Evolutionary conservation across 176 grass and related monocot genomes (phyloP).

Genomic region (Hsuehochloa calcarea): DNA sequence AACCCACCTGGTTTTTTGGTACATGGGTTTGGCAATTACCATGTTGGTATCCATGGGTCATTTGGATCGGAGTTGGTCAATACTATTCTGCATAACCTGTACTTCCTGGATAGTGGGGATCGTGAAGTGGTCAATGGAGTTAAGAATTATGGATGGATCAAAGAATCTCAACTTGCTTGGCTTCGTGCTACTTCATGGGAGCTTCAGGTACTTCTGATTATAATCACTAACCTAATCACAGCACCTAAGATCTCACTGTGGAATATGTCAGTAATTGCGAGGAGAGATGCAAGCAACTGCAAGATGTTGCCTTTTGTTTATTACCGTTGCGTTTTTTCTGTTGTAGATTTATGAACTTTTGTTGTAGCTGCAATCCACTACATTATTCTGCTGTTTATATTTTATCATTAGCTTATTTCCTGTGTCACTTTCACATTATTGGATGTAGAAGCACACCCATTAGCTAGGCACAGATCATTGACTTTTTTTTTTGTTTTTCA

Average conservation of each 20-base stretch:
- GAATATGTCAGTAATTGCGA: background rate
- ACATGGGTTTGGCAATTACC: constrained; percentile 87
- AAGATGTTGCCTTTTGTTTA: background rate
- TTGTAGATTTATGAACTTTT: background rate
- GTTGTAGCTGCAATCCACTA: background rate
- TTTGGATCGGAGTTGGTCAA: constrained; percentile 66
- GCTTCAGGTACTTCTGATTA: constrained; percentile 56
- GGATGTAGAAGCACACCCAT: background rate
- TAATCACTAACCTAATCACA: background rate
- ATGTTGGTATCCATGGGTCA: constrained; percentile 63
- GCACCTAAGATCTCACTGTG: background rate
- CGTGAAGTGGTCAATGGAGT: constrained; percentile 57
- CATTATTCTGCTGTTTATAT: background rate
- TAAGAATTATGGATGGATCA: constrained; percentile 93
- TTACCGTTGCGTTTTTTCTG: background rate
- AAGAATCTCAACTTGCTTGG: constrained; percentile 77
- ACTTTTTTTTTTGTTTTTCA: background rate
- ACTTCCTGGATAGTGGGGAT: constrained; percentile 87
- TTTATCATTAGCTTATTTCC: background rate
- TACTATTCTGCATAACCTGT: constrained; percentile 68
- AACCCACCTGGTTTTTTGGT: constrained; percentile 75
- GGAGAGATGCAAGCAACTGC: background rate
- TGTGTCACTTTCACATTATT: background rate
- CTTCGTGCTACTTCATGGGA: constrained; percentile 57
- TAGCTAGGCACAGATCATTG: background rate